These are phyloP conservation scores for Candida lessepsii DNA, from an alignment of 805 yeast species.

Conservation along the genomic window DNA sequence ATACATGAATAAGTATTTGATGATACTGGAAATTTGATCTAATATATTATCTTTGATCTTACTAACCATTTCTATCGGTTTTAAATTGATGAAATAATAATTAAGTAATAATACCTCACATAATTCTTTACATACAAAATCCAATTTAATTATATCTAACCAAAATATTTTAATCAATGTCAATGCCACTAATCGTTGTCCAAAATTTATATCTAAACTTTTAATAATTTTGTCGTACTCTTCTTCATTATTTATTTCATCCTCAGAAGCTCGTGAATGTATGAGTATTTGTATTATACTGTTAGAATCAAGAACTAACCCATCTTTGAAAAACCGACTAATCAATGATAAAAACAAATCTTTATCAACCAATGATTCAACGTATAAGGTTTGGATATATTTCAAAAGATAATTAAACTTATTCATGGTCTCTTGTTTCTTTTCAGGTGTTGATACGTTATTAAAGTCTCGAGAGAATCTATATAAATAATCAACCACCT, in stretches of 20 bases:
- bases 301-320: constrained; percentile 30
- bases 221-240: constrained; percentile 17
- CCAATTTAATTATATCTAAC: constrained; percentile 58
- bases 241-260: constrained; percentile 19
- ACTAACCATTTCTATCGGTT: constrained; percentile 12
- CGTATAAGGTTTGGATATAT: constrained; percentile 62
- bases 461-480: constrained; percentile 45
- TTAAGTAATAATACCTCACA: constrained; percentile 58
- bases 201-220: constrained; percentile 29
- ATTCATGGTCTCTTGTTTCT: constrained; percentile 41
- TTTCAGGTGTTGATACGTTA: constrained; percentile 24
- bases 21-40: constrained; percentile 24
- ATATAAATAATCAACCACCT: constrained; percentile 61
- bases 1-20: constrained; percentile 44
- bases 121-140: constrained; percentile 61
- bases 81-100: constrained; percentile 21
- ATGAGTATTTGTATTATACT: constrained; percentile 25
- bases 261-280: constrained; percentile 9
- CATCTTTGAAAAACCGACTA: constrained; percentile 48
- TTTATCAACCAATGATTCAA: constrained; percentile 65
- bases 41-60: constrained; percentile 27
- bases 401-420: constrained; percentile 60
- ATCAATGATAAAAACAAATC: constrained; percentile 63
- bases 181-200: constrained; percentile 33
- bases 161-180: constrained; percentile 67